These are phyloP conservation scores for Colletotrichum cordylinicola DNA, from an alignment of 2,329 filamentous ascomycete species.

Conservation along the genomic window DNA sequence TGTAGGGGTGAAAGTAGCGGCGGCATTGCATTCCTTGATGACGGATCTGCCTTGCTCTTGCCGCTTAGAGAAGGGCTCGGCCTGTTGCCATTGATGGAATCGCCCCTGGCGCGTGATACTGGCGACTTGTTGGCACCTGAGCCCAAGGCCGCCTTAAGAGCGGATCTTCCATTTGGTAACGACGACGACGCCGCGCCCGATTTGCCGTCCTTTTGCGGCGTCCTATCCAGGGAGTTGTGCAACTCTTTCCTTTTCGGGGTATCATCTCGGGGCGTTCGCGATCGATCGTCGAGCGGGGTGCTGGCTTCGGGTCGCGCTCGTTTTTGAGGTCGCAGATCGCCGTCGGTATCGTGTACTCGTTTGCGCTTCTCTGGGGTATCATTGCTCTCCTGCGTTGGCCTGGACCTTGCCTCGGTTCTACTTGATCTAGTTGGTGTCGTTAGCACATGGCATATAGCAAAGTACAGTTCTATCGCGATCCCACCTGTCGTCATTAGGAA, in stretches of 20 bases:
- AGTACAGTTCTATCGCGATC: not conserved
- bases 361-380: constrained; percentile 50
- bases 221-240: constrained; percentile 32
- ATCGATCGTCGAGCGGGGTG: constrained; percentile 36
- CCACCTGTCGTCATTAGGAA: constrained; percentile 35
- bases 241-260: constrained; percentile 33
- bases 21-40: constrained; percentile 48
- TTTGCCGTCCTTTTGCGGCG: constrained; percentile 32
- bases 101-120: constrained; percentile 41
- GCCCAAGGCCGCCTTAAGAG: constrained; percentile 33
- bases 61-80: constrained; percentile 37
- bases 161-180: constrained; percentile 41
- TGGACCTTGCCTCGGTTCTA: not conserved
- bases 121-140: constrained; percentile 37
- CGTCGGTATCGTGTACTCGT: constrained; percentile 49
- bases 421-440: not conserved
- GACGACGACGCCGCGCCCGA: constrained; percentile 27
- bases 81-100: constrained; percentile 48
- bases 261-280: constrained; percentile 38
- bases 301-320: constrained; percentile 46
- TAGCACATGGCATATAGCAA: not conserved
- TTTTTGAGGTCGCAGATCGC: constrained; percentile 50
- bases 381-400: constrained; percentile 3
- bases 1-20: constrained; percentile 59
- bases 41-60: constrained; percentile 43